Base-by-base conservation (phyloP, 1,139 yeast genomes). In the Pichia sp. region DNA sequence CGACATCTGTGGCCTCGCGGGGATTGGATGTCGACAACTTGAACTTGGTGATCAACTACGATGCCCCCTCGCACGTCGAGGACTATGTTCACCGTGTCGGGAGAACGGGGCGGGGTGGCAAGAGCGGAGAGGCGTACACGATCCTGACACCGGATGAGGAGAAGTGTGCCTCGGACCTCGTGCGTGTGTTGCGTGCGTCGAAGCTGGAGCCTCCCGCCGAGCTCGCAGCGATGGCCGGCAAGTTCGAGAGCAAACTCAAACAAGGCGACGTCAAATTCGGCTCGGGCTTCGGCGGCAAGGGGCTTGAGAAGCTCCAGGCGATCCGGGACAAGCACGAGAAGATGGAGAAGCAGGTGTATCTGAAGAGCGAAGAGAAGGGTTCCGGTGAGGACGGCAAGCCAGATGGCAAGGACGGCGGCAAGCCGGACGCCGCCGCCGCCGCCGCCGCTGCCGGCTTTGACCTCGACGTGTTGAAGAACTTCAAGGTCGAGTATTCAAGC, bases 1-100 rank as follows among this genome's bases (percentile, higher is more conserved):
- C 98, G 6, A 95, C 99, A 0, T 93, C 97, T 0, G 87, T 93
- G 27, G 92, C 97, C 2, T 96, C 99, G 0, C 76, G 99, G 60
- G 99, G 99, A 0, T 73, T 93, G 36, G 98, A 93, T 71, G 97
- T 95, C 12, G 87, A 89, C 55, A 87, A 85, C 34, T 77, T 93
- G 40, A 83, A 83, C 55, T 71, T 91, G 47, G 98, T 93, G 2
- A 75, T 93, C 9, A 88, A 93, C 62, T 93, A 81, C 66, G 97
- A 93, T 67, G 85, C 97, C 0, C 96, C 97, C 0, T 87, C 80
- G 60, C 96, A 93, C 60, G 80, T 92, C 79, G 98, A 95, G 60
- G 99, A 95, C 67, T 93, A 93, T 66, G 95, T 95, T 6, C 99
- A 93, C 70, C 77, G 99, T 33, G 96, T 92, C 0, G 99, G 99